A percentile compares a stretch with the other conserved stretches of the same genome.
These are phyloP conservation scores for Aspergillus neotritici DNA, from an alignment of 2,329 filamentous ascomycete genomes.

Conservation along the genomic window DNA sequence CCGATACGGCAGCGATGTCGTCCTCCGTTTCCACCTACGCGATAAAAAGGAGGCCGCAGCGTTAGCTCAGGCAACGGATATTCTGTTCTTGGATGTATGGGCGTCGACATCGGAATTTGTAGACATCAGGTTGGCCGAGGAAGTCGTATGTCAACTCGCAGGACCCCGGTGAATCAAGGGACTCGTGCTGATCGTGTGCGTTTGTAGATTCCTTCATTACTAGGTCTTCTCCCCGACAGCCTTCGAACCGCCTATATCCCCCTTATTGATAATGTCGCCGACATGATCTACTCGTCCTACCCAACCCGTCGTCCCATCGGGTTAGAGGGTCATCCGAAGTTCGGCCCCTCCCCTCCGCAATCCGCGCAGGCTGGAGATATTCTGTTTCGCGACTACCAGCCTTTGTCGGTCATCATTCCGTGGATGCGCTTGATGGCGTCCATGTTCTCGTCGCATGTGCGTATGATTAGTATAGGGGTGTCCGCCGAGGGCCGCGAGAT, in stretches of 20 bases:
- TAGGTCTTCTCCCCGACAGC: constrained; percentile 69
- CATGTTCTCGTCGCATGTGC: constrained; percentile 79
- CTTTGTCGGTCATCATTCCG: constrained; percentile 72
- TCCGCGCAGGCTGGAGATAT: constrained; percentile 51
- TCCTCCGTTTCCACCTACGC: constrained; percentile 78
- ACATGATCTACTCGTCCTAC: constrained; percentile 71
- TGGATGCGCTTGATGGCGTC: constrained; percentile 90
- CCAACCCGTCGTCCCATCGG: constrained; percentile 44
- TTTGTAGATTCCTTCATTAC: constrained; percentile 60
- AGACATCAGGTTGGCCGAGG: constrained; percentile 72
- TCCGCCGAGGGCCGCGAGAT: constrained; percentile 86
- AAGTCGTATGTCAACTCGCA: constrained; percentile 53
- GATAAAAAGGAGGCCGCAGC: constrained; percentile 62
- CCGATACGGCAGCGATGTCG: constrained; percentile 72
- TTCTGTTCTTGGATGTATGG: constrained; percentile 86
- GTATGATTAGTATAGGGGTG: constrained; percentile 70
- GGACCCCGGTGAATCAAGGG: too few species aligned
- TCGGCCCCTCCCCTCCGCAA: constrained; percentile 27
- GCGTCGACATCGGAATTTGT: constrained; percentile 74
- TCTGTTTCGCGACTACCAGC: constrained; percentile 92
- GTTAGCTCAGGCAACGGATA: constrained; percentile 65
- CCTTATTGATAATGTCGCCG: constrained; percentile 73
- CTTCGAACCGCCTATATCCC: constrained; percentile 66
- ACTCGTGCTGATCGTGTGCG: neutral
- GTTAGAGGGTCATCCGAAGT: constrained; percentile 21